These are phyloP conservation scores for Spinacia oleracea DNA, from an alignment of 179 eudicot species.

Conservation along the genomic window DNA sequence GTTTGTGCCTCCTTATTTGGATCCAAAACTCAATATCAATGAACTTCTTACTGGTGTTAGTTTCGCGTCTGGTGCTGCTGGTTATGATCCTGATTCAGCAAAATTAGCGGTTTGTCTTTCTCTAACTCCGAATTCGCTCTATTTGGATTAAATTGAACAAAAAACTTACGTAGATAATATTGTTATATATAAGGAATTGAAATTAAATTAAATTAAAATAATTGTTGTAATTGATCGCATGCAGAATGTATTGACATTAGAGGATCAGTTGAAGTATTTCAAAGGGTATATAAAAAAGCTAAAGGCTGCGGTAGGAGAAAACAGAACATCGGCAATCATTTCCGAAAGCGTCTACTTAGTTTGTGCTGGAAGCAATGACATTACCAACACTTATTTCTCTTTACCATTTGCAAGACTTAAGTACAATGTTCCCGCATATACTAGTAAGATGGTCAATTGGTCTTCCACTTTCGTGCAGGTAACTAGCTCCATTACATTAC, in stretches of 20 bases:
- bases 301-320: constrained; percentile 54
- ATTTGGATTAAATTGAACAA: too few species aligned
- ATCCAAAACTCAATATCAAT: constrained; percentile 32
- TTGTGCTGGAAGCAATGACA: constrained; percentile 77
- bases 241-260: constrained; percentile 57
- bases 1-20: constrained; percentile 36
- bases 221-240: not conserved
- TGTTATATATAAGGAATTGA: too few species aligned
- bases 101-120: constrained; percentile 32
- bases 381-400: constrained; percentile 69
- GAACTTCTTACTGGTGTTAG: constrained; percentile 59
- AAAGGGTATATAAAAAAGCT: constrained; percentile 60
- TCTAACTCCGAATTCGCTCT: not conserved
- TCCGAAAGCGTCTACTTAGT: constrained; percentile 47
- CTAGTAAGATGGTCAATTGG: constrained; percentile 44
- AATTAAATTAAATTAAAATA: not conserved
- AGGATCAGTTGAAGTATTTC: constrained; percentile 65
- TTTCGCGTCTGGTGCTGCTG: constrained; percentile 52
- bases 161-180: too few species aligned
- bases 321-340: constrained; percentile 40
- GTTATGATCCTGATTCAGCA: constrained; percentile 48
- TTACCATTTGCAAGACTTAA: constrained; percentile 38
- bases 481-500: not conserved
- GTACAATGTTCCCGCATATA: constrained; percentile 51
- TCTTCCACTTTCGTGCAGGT: constrained; percentile 46